Evolutionary conservation across 148 eudicot genomes (phyloP).

Genomic region (Rhododendron ferrugineum): DNA sequence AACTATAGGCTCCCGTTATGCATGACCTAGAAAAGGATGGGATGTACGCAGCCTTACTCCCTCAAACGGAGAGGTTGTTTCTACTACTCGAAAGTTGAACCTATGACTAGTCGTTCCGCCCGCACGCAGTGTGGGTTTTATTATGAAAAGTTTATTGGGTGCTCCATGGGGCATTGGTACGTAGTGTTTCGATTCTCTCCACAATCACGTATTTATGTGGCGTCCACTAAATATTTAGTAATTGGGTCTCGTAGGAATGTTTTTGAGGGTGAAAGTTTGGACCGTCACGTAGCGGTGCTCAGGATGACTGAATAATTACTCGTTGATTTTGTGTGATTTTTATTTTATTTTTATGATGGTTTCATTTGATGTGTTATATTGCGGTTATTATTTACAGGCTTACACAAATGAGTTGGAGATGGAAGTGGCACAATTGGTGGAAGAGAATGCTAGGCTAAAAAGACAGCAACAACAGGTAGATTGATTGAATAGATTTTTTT

Average conservation of each 20-base stretch:
- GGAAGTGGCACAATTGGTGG: slow-evolving; percentile 34
- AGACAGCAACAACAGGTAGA: slow-evolving; percentile 39
- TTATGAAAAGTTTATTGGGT: not conserved
- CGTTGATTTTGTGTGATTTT: not conserved
- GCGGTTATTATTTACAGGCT: slow-evolving; percentile 28
- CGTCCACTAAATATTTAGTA: not conserved
- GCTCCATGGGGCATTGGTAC: not conserved
- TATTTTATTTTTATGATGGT: not conserved
- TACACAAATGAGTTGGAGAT: slow-evolving; percentile 46
- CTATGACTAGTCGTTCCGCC: not conserved
- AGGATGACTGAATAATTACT: not conserved
- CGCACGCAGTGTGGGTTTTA: too few relatives aligned
- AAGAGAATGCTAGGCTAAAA: slow-evolving; percentile 37
- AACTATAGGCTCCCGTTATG: not conserved
- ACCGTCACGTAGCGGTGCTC: not conserved
- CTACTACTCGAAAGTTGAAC: not conserved
- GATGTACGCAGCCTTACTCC: not conserved
- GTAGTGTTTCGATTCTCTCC: not conserved
- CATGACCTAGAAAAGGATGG: not conserved
- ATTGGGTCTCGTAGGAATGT: too few relatives aligned
- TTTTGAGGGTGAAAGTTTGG: too few relatives aligned
- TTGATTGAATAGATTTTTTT: not conserved
- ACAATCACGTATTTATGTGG: not conserved
- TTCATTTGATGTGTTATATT: not conserved
- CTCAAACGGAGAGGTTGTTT: not conserved